Percentiles rank a stretch among this genome's conserved stretches.
These are phyloP conservation scores for Leccinum laetum DNA, from an alignment of 1,284 basidiomycete genomes.

Conservation along the genomic window DNA sequence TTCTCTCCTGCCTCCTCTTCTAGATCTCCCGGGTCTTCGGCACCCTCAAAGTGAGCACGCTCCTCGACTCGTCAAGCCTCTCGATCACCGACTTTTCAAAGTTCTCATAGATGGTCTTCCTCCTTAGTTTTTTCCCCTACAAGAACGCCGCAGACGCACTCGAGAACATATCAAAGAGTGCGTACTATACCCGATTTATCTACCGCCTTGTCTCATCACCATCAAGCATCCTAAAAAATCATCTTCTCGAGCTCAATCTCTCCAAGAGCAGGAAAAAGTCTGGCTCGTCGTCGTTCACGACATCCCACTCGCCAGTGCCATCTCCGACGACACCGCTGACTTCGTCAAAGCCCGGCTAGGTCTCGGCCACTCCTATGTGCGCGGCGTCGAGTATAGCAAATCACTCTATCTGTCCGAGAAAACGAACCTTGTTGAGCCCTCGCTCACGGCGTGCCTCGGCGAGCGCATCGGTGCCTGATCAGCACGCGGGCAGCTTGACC, in stretches of 20 bases:
- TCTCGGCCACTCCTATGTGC: slow-evolving; percentile 87
- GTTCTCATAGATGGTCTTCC: slow-evolving; percentile 85
- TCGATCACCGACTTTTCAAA: slow-evolving; percentile 87
- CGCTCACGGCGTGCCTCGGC: no score
- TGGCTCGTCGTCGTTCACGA: slow-evolving; percentile 83
- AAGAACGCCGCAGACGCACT: slow-evolving; percentile 95
- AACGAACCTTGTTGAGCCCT: no score
- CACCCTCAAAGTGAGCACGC: not conserved
- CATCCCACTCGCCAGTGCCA: slow-evolving; percentile 74
- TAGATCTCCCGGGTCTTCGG: not conserved
- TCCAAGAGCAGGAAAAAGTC: slow-evolving; percentile 72
- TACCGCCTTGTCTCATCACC: not conserved
- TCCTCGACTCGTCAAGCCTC: not conserved
- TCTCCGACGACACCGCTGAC: slow-evolving; percentile 84
- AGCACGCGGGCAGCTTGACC: no score
- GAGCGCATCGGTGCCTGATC: no score
- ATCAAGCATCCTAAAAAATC: slow-evolving; percentile 83
- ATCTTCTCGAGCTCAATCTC: slow-evolving; percentile 90
- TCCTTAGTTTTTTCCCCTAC: slow-evolving; percentile 95
- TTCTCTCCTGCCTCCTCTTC: not conserved
- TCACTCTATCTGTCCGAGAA: no score
- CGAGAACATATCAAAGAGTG: slow-evolving; percentile 97
- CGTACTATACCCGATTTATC: slow-evolving; percentile 11
- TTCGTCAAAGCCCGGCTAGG: slow-evolving; percentile 94
- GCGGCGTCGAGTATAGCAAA: no score